phyloP scores from a whole-genome alignment of 768 basidiomycete genomes.

The Suillus occidentalis region DNA sequence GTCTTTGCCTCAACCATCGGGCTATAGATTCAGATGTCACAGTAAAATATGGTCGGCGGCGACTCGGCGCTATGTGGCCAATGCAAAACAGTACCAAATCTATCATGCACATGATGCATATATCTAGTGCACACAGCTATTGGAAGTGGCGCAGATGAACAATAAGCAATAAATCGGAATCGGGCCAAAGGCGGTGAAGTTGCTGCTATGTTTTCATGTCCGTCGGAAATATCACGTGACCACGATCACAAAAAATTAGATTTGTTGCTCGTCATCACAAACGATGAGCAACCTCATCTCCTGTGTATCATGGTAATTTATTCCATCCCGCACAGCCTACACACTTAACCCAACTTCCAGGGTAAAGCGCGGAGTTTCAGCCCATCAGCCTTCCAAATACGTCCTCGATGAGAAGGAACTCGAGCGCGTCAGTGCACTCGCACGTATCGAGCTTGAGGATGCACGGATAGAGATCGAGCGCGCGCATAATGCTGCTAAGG shows the following conservation, averaged over 20 bases:
- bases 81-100: not conserved
- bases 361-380: conserved; percentile 80
- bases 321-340: not conserved
- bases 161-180: too few species aligned
- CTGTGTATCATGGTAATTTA: conserved; percentile 55
- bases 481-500: conserved; percentile 71
- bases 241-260: not conserved
- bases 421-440: conserved; percentile 84
- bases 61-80: not conserved
- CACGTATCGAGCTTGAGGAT: conserved; percentile 86
- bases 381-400: conserved; percentile 80
- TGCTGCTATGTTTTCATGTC: too few species aligned
- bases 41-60: not conserved
- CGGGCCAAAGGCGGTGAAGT: too few species aligned
- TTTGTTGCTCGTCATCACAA: conserved; percentile 6
- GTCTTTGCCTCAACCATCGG: not conserved
- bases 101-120: not conserved
- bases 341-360: conserved; percentile 30
- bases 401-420: conserved; percentile 89
- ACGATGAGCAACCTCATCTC: conserved; percentile 77
- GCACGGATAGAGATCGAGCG: conserved; percentile 82
- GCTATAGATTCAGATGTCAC: not conserved
- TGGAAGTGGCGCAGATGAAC: too few species aligned
- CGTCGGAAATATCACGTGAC: not conserved
- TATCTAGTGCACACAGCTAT: too few species aligned